Conservation (phyloP, 257 asterid genomes). For the Solanum paucissectum region DNA sequence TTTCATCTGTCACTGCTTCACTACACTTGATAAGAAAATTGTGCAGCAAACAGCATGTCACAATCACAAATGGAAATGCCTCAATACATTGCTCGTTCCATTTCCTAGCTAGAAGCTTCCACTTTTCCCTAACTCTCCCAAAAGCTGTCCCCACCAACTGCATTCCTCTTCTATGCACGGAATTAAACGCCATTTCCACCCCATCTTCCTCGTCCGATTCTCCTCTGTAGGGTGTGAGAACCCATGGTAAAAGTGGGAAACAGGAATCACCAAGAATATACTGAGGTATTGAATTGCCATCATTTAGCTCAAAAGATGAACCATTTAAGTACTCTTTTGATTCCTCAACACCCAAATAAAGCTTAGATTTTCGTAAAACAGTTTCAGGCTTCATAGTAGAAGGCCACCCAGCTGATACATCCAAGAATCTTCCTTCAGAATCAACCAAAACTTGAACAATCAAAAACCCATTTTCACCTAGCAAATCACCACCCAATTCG, state of each 20-base stretch:
- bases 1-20: conserved; percentile 44
- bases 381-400: conserved; percentile 32
- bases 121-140: conserved; percentile 40
- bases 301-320: conserved; percentile 39
- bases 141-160: conserved; percentile 59
- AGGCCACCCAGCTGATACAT: conserved; percentile 95
- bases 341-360: conserved; percentile 50
- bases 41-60: conserved; percentile 78
- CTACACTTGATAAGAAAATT: conserved; percentile 92
- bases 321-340: conserved; percentile 59
- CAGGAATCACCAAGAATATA: conserved; percentile 73
- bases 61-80: conserved; percentile 72
- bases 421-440: conserved; percentile 88
- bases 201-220: conserved; percentile 5
- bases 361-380: conserved; percentile 50
- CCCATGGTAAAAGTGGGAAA: conserved; percentile 74
- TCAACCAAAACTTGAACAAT: conserved; percentile 86
- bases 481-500: conserved; percentile 29
- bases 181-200: conserved; percentile 43
- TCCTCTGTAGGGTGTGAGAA: conserved; percentile 49
- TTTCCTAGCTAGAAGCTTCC: conserved; percentile 70
- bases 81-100: conserved; percentile 63
- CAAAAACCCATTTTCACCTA: conserved; percentile 33
- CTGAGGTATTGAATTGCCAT: conserved; percentile 53
- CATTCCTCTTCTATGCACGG: conserved; percentile 47